Base-by-base conservation (phyloP, 176 grass and related monocot genomes). In the Bothriochloa decipiens region DNA sequence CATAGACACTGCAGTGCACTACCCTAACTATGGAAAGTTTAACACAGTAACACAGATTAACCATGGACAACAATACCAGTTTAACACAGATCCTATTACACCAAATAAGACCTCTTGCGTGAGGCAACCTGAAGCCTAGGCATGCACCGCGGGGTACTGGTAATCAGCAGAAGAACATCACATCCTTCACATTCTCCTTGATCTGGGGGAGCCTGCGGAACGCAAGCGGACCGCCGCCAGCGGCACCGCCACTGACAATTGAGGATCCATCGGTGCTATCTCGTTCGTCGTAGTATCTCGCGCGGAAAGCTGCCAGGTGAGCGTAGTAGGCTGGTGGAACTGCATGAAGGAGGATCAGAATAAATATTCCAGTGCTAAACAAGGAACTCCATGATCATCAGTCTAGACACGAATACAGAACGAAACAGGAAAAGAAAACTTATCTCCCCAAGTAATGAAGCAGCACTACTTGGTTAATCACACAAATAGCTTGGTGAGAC, bases 261-360 rank as follows among this genome's bases (percentile, higher is more conserved):
- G 87, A 77, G 11, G 41, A 20, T 17, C n/a, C 86, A 6, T 94
- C 92, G 33, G 64, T 74, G 15, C 55, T 20, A 4, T 87, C 92
- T 20, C 42, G 82, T 8, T 95, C 90, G 43, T 90, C 67, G 43
- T 97, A 94, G 33, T 74, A 84, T 9, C 95, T 87, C 1, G 92
- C 95, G 0, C 95, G 88, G 79, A 82, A 94, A 2, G 95, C 95
- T 0, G 88, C 92, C 40, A 97, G 60, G 79, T 94, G 95, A 58
- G 95, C 95, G 35, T 97, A 97, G 78, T 94, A 91, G 6, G 87
- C 95, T 1, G 95, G 90, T 5, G 95, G 95, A 40, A 97, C 95
- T 97, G 76, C 68, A 18, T 14, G 4, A 36, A 1, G 42, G 15
- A 86, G n/a, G 12, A 73, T 36, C 17, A 60, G 7, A 26, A 80